Conservation (phyloP, 768 basidiomycete species). For the Chalciporus pseudorubinellus region DNA sequence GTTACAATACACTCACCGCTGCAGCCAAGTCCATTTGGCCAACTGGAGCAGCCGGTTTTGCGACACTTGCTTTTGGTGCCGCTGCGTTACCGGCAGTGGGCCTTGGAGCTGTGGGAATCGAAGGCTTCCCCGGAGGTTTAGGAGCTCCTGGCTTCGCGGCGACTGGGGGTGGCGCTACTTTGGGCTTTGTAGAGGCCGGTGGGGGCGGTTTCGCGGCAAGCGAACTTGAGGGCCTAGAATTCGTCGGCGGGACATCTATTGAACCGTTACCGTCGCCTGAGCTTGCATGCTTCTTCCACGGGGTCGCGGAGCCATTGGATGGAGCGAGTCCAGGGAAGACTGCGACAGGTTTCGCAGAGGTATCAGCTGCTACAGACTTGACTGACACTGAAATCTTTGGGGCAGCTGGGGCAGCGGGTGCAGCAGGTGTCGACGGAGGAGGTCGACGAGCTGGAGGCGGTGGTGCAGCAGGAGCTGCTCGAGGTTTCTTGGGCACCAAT, state of each 20-base stretch:
- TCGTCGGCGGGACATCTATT: slow-evolving; percentile 38
- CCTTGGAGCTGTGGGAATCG: slow-evolving; percentile 56
- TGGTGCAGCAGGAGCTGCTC: slow-evolving; percentile 64
- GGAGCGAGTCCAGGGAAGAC: slow-evolving; percentile 77
- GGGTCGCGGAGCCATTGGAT: slow-evolving; percentile 64
- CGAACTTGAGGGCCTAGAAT: slow-evolving; percentile 52
- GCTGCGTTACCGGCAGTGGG: slow-evolving; percentile 40
- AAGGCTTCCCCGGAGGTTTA: slow-evolving; percentile 56
- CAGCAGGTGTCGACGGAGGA: slow-evolving; percentile 43
- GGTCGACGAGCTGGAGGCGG: slow-evolving; percentile 56
- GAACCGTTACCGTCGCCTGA: slow-evolving; percentile 35
- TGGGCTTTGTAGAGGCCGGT: slow-evolving; percentile 63
- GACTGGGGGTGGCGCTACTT: slow-evolving; percentile 55
- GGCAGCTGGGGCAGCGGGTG: slow-evolving; percentile 32
- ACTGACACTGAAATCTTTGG: slow-evolving; percentile 35
- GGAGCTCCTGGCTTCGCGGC: slow-evolving; percentile 52
- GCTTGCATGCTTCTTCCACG: slow-evolving; percentile 64
- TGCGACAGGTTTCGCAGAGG: slow-evolving; percentile 72
- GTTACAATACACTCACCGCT: slow-evolving; percentile 49
- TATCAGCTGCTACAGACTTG: slow-evolving; percentile 53
- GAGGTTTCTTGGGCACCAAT: slow-evolving; percentile 64
- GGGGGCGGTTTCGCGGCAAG: slow-evolving; percentile 54
- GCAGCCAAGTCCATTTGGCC: slow-evolving; percentile 83
- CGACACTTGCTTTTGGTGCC: slow-evolving; percentile 38
- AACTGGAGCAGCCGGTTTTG: slow-evolving; percentile 44